Evolutionary conservation across 306 rosid genomes (phyloP).

Genomic region (Cucumis melo): DNA sequence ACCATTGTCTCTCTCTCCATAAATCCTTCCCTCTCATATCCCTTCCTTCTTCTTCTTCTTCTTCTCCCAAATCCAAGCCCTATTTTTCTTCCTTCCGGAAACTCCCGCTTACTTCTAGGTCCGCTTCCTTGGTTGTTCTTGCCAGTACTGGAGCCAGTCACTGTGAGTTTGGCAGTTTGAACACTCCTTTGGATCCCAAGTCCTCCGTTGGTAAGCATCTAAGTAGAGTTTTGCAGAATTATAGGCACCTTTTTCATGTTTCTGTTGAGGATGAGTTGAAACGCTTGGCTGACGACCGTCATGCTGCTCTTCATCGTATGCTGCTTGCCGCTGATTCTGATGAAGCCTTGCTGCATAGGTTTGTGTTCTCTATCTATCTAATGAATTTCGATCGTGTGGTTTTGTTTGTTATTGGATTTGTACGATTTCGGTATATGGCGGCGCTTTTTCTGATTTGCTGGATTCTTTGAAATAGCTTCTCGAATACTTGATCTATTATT

Average conservation of each 20-base stretch:
- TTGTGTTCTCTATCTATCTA: background rate
- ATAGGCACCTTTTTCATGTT: conserved; percentile 60
- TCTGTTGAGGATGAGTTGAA: conserved; percentile 60
- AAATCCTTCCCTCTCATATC: conserved; percentile 6
- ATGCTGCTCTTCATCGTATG: conserved; percentile 47
- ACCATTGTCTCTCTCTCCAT: conserved; percentile 24
- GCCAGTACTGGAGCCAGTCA: conserved; percentile 28
- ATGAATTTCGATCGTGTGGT: background rate
- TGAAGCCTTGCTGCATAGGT: conserved; percentile 79
- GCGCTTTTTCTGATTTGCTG: background rate
- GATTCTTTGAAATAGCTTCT: background rate
- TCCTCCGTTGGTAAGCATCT: conserved; percentile 53
- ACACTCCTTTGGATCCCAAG: conserved; percentile 57
- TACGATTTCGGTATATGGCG: background rate
- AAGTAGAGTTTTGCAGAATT: conserved; percentile 59
- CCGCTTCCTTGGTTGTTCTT: conserved; percentile 10
- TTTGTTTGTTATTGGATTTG: background rate
- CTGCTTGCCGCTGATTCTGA: conserved; percentile 25
- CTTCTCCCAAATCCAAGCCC: background rate
- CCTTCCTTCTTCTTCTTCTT: background rate
- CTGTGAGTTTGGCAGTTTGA: conserved; percentile 41
- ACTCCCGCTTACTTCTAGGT: background rate
- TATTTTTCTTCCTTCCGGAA: background rate
- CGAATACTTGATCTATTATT: background rate
- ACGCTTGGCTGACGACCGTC: conserved; percentile 55